These are phyloP conservation scores for Croton setiger DNA, from an alignment of 441 rosid species.

Conservation along the genomic window DNA sequence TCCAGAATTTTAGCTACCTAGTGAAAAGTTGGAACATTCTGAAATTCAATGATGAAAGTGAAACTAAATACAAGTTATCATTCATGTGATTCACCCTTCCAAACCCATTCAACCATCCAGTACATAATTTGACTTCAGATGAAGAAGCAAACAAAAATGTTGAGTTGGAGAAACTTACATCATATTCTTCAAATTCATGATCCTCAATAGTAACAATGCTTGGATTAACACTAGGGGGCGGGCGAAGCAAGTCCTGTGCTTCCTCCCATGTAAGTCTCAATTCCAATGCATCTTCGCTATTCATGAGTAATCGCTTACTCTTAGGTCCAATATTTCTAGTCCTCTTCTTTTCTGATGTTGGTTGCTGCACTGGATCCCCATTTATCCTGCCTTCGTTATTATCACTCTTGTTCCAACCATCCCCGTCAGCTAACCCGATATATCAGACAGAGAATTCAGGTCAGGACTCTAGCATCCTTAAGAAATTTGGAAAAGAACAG, in stretches of 20 bases:
- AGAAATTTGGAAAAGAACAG: constrained; percentile 38
- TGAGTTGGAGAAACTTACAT: constrained; percentile 42
- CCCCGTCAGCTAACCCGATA: constrained; percentile 42
- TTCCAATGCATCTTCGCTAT: constrained; percentile 72
- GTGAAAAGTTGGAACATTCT: neutral
- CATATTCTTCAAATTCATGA: constrained; percentile 86
- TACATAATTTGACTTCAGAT: no score
- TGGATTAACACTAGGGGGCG: constrained; percentile 61
- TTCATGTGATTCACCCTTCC: neutral
- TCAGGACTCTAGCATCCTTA: constrained; percentile 39
- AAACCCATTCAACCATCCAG: constrained; percentile 12
- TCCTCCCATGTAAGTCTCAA: constrained; percentile 91
- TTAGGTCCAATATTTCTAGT: constrained; percentile 71
- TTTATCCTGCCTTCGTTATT: constrained; percentile 34
- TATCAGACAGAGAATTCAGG: constrained; percentile 37
- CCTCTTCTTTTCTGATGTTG: constrained; percentile 57
- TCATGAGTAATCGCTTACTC: constrained; percentile 73
- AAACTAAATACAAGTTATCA: neutral
- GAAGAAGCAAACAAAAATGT: constrained; percentile 3
- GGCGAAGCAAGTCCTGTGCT: constrained; percentile 90
- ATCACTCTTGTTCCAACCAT: constrained; percentile 44
- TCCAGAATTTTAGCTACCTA: neutral
- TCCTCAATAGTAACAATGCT: constrained; percentile 66
- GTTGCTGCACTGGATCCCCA: constrained; percentile 36
- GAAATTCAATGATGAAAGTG: neutral